Base-by-base conservation (phyloP, 768 basidiomycete genomes). In the Astraeus odoratus region DNA sequence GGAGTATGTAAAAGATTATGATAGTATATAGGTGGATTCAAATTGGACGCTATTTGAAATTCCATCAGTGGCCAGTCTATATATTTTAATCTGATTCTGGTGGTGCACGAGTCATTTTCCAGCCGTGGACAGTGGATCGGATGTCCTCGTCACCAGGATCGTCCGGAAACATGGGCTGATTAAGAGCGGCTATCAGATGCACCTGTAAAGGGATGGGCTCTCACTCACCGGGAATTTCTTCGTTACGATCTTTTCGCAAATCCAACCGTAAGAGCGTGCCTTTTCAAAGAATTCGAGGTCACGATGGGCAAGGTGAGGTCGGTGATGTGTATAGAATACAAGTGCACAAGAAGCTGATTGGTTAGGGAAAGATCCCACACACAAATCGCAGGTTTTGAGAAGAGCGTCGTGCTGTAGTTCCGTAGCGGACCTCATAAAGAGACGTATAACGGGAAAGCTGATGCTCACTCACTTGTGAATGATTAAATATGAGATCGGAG, bases 401-500 rank as follows among this genome's bases (percentile, higher is more conserved):
- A 97, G 69, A 0, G 88, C 86, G 24, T 82, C 80, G 57, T 97
- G 93, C 83, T 95, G 44, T 22, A 30, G 22, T 8, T 5, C 5
- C n/a, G 33, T 22, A 19, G 9, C 6, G 10, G 39, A n/a, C 5
- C 8, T 40, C 9, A 27, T n/a, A 15, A 6, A 27, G 8, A 26
- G 13, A 18, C 16, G 16, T 27, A 4, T 6, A 3, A 16, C n/a
- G 16, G 25, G 15, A 19, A n/a, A 7, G 13, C 6, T 24, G 13
- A 22, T n/a, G n/a, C n/a, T n/a, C 9, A 47, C 69, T 27, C 50
- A 85, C 90, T 70, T 94, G 90, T 1, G 92, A 92, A 54, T 95
- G 93, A 54, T 94, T 96, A 66, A 95, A 96, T 26, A 97, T 78
- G 26, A 98, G 78, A 65, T 98, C 94, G 1, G 91, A 94, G 45